A percentile compares a stretch with the other conserved stretches of the same genome.
Evolutionary conservation across 164 flowering plant species (phyloP).

Genomic region (Macadamia tetraphylla): DNA sequence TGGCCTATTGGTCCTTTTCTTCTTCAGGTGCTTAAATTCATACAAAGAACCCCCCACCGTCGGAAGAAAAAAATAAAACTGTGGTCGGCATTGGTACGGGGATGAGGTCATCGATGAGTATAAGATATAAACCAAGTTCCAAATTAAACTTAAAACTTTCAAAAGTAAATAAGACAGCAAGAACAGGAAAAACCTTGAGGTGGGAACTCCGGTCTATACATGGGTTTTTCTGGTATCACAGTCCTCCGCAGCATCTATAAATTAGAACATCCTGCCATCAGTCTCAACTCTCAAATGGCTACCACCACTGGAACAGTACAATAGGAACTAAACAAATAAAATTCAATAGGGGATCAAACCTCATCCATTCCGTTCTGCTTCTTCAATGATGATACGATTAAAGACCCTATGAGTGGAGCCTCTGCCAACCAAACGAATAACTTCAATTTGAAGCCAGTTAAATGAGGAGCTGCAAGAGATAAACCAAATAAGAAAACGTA

Average conservation of each 20-base stretch:
- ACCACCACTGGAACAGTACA: neutral
- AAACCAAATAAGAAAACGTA: neutral
- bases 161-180: neutral
- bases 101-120: no score
- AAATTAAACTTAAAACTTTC: neutral
- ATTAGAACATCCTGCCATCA: constrained; percentile 6
- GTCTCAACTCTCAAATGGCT: neutral
- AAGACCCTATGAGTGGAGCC: constrained; percentile 48
- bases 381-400: constrained; percentile 42
- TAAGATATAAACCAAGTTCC: neutral
- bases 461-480: constrained; percentile 58
- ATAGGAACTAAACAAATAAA: neutral
- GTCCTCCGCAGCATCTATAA: constrained; percentile 66
- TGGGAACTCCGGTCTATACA: constrained; percentile 89
- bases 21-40: neutral
- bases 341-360: constrained; percentile 33
- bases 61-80: neutral
- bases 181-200: constrained; percentile 61
- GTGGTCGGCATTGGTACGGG: no score
- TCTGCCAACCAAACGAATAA: constrained; percentile 56
- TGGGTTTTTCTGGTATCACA: constrained; percentile 81
- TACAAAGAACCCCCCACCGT: neutral
- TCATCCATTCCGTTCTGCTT: constrained; percentile 50
- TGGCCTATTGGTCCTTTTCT: neutral
- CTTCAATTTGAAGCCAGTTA: constrained; percentile 53